These are phyloP conservation scores for Mortierella sp. DNA, from an alignment of 371 early-diverging fungal genomes.

Conservation along the genomic window DNA sequence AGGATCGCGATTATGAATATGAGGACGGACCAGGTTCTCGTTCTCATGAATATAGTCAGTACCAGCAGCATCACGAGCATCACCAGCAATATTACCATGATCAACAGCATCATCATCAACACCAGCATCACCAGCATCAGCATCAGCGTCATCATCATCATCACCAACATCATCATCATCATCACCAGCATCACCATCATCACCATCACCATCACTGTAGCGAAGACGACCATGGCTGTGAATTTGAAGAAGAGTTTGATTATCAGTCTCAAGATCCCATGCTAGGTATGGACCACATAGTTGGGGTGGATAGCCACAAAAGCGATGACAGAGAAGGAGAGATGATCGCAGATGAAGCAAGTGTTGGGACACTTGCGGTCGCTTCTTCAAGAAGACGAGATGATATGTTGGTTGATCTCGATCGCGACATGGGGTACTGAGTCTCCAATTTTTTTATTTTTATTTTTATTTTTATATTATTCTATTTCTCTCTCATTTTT, in stretches of 20 bases:
- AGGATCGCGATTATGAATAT: conserved; percentile 16
- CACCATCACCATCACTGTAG: not conserved
- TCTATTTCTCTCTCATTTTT: not conserved
- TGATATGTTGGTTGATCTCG: conserved; percentile 7
- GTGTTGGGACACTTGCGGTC: not conserved
- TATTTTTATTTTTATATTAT: not conserved
- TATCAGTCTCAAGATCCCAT: conserved; percentile 22
- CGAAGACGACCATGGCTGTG: conserved; percentile 14
- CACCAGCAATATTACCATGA: not conserved
- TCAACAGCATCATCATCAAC: not conserved
- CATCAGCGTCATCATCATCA: not conserved
- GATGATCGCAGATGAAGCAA: not conserved
- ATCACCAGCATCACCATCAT: not conserved
- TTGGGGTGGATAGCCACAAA: not conserved
- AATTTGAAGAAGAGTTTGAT: conserved; percentile 36
- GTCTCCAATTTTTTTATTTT: not conserved
- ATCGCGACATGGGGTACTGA: not conserved
- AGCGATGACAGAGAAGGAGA: not conserved
- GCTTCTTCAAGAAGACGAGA: not conserved
- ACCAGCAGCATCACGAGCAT: not conserved
- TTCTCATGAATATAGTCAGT: conserved; percentile 11
- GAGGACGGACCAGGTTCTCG: conserved; percentile 16
- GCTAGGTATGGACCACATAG: conserved; percentile 11
- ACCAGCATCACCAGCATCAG: not conserved
- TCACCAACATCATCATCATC: not conserved